Evolutionary conservation across 495 filamentous ascomycete genomes (phyloP).

Genomic region (Viridothelium virens): DNA sequence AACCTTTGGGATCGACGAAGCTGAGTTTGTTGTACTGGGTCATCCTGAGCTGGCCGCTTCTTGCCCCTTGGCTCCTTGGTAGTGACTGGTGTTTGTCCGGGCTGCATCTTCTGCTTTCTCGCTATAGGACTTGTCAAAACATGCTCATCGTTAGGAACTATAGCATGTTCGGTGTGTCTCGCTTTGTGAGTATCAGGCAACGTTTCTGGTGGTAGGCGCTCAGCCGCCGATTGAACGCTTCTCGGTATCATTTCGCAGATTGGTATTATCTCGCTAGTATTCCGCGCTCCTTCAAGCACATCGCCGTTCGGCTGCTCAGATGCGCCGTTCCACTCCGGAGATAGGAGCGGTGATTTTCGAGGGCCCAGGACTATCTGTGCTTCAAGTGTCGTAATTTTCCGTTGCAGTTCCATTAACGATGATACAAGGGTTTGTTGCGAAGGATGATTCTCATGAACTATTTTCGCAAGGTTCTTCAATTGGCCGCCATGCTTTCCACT

Average conservation of each 20-base stretch:
- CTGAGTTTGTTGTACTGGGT: not conserved
- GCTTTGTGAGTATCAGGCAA: not conserved
- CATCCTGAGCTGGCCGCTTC: not conserved
- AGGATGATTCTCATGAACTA: not conserved
- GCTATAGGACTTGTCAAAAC: not conserved
- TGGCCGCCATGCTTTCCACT: not conserved
- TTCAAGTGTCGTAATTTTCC: not conserved
- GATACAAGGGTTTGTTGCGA: not conserved
- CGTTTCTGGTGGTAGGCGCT: not conserved
- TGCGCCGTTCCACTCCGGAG: not conserved
- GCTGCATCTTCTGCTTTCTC: not conserved
- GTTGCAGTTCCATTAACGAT: not conserved
- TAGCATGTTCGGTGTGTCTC: not conserved
- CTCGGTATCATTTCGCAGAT: not conserved
- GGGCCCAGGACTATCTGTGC: not conserved
- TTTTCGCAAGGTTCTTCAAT: not conserved
- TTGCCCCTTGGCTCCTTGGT: not conserved
- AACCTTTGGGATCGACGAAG: not conserved
- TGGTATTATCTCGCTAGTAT: too few relatives aligned
- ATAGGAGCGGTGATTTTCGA: not conserved
- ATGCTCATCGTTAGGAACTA: not conserved
- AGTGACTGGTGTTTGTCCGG: not conserved
- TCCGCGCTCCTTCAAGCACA: too few relatives aligned
- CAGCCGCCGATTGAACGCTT: not conserved
- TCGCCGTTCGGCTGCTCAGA: not conserved